A percentile compares a stretch with the other conserved stretches of the same genome.
phyloP scores from a whole-genome alignment of 192 early-diverging fungal species.

The Coemansia sp. region DNA sequence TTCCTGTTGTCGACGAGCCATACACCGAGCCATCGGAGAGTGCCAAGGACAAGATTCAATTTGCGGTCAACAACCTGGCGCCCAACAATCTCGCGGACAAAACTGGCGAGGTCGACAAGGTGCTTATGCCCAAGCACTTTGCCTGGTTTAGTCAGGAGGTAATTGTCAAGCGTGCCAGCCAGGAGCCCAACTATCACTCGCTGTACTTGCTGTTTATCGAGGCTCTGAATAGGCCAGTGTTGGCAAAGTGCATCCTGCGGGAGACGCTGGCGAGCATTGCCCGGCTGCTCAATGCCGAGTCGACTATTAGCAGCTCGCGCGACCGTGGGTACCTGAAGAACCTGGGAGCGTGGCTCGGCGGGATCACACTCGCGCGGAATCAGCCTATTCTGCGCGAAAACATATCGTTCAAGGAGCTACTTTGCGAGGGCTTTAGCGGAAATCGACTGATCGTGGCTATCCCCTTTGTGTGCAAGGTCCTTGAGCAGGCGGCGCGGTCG shows the following conservation, averaged over 20 bases:
- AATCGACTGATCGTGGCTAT: slow-evolving; percentile 93
- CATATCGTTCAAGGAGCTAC: slow-evolving; percentile 90
- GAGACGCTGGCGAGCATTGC: slow-evolving; percentile 90
- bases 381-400: slow-evolving; percentile 95
- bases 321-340: slow-evolving; percentile 94
- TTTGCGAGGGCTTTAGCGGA: slow-evolving; percentile 89
- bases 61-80: slow-evolving; percentile 96
- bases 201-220: slow-evolving; percentile 89
- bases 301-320: slow-evolving; percentile 84
- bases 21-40: slow-evolving; percentile 51
- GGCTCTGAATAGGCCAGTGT: slow-evolving; percentile 64
- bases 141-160: slow-evolving; percentile 97
- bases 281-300: slow-evolving; percentile 90
- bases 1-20: slow-evolving; percentile 35
- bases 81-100: slow-evolving; percentile 83
- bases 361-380: slow-evolving; percentile 95
- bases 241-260: slow-evolving; percentile 78
- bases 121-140: slow-evolving; percentile 69
- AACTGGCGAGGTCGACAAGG: slow-evolving; percentile 66
- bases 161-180: slow-evolving; percentile 92
- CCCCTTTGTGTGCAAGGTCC: slow-evolving; percentile 97
- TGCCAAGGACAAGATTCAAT: slow-evolving; percentile 91
- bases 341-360: slow-evolving; percentile 96
- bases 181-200: slow-evolving; percentile 96
- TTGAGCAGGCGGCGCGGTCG: slow-evolving; percentile 84